Percentiles rank a stretch among this genome's conserved stretches.
Conservation (phyloP, 106 monocot species). For the Alisma plantagoaquatica region DNA sequence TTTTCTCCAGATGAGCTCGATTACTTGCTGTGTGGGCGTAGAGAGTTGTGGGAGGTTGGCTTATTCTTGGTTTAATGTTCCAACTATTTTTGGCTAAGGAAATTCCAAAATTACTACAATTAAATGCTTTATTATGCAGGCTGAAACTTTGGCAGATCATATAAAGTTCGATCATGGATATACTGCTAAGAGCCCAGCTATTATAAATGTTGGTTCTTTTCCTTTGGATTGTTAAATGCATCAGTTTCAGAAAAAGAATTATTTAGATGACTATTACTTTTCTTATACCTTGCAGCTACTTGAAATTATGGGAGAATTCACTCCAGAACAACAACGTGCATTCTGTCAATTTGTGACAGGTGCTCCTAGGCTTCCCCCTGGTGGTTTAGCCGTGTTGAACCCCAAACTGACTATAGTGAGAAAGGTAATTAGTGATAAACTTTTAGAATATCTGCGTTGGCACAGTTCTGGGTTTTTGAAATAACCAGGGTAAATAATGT, state of each 20-base stretch:
- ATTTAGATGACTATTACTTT: background rate
- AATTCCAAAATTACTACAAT: no score
- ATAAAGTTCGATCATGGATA: slow-evolving; percentile 99
- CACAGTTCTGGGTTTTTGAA: no score
- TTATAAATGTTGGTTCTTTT: slow-evolving; percentile 51
- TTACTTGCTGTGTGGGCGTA: slow-evolving; percentile 81
- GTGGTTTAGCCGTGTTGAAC: slow-evolving; percentile 82
- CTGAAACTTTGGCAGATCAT: slow-evolving; percentile 72
- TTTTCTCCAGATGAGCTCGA: slow-evolving; percentile 92
- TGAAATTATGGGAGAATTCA: slow-evolving; percentile 91
- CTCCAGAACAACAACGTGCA: slow-evolving; percentile 72
- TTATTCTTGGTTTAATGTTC: no score
- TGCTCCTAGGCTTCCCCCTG: slow-evolving; percentile 85
- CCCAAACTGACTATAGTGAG: slow-evolving; percentile 97
- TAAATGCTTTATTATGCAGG: slow-evolving; percentile 36
- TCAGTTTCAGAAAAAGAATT: no score
- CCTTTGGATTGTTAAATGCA: background rate
- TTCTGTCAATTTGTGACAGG: slow-evolving; percentile 98
- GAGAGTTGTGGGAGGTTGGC: slow-evolving; percentile 97
- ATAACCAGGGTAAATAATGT: no score
- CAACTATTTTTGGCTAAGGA: no score
- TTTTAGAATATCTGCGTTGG: background rate
- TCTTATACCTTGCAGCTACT: slow-evolving; percentile 42
- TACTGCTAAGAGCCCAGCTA: slow-evolving; percentile 78
- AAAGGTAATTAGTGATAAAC: slow-evolving; percentile 40